Conservation (phyloP, 371 early-diverging fungal genomes). For the Mortierella sp. region DNA sequence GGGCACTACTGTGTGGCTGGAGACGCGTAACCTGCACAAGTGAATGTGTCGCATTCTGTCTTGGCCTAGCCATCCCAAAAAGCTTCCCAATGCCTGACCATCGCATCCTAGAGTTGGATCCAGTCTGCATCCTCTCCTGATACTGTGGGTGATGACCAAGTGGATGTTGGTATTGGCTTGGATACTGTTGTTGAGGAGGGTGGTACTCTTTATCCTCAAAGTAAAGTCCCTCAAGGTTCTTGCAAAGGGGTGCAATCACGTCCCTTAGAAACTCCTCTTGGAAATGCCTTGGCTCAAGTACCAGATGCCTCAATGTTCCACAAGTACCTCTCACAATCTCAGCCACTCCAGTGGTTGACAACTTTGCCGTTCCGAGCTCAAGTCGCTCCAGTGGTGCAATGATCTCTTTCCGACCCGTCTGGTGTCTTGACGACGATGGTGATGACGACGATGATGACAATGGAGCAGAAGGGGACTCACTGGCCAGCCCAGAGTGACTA, state of each 20-base stretch:
- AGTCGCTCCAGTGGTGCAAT: slow-evolving; percentile 45
- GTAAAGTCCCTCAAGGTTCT: slow-evolving; percentile 28
- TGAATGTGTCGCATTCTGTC: slow-evolving; percentile 21
- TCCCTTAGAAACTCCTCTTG: slow-evolving; percentile 29
- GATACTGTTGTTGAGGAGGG: slow-evolving; percentile 15
- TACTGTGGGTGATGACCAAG: slow-evolving; percentile 13
- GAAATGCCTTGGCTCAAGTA: slow-evolving; percentile 49
- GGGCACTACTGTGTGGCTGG: neutral
- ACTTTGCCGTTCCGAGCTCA: slow-evolving; percentile 37
- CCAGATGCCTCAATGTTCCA: slow-evolving; percentile 34
- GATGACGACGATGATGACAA: neutral
- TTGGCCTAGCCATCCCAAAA: slow-evolving; percentile 34
- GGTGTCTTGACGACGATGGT: neutral
- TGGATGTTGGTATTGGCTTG: slow-evolving; percentile 19
- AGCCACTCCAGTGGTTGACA: slow-evolving; percentile 24
- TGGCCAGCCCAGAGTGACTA: neutral
- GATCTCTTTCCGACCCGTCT: slow-evolving; percentile 16
- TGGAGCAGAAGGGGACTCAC: neutral
- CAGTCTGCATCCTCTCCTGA: slow-evolving; percentile 23
- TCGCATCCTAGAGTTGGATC: slow-evolving; percentile 27
- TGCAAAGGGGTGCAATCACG: slow-evolving; percentile 30
- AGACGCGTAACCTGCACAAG: neutral
- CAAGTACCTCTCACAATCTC: slow-evolving; percentile 41
- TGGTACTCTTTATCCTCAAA: slow-evolving; percentile 39
- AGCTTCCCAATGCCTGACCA: slow-evolving; percentile 10